Evolutionary conservation across 2,329 filamentous ascomycete genomes (phyloP), one percentile per base, ranked within the genome.

Genomic region (Verruconis gallopava): DNA sequence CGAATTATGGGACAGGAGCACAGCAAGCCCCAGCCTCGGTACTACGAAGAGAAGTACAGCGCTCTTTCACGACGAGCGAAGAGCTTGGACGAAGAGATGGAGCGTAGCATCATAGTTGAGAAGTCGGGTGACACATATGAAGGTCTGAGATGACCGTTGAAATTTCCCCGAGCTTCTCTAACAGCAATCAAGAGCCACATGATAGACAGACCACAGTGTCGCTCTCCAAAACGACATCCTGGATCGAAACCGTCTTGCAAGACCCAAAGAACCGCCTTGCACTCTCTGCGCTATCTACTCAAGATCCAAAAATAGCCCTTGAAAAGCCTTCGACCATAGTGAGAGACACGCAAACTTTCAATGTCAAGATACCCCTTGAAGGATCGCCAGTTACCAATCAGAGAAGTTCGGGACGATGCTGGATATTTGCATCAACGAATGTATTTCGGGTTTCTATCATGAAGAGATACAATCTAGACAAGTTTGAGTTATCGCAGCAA

Each of bases 361-460:
- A 88, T 55, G 63, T 86, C 57, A 77, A 77, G 58, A 86, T 93
- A 46, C 81, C 85, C 0, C 71, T 83, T 42, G 85, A 93, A 59
- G 86, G 85, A 38, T 72, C 69, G 0, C 86, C 86, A 0, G 79
- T 93, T 47, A 93, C 86, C 0, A 88, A 93, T 58, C 85, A 94
- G 64, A 72, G 79, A 22, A 74, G 74, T 5, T 86, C 81, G 2
- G 86, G 85, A 5, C 72, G 86, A 48, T 94, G 86, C 68, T 94
- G 86, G 86, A 74, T 93, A 48, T 94, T 94, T 52, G 86, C 86
- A 1, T 77, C 82, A 3, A 91, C 84, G n/a, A 93, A 93, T 52
- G 79, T 93, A 43, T 91, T 93, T 63, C 80, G 86, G 20, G 73
- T 93, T n/a, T 81, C 85, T 1, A 68, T 93, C 37, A 89, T 91